A percentile compares a stretch with the other conserved stretches of the same genome.
These are phyloP conservation scores for Barnettozyma botsteinii DNA, from an alignment of 805 yeast genomes.

Conservation along the genomic window DNA sequence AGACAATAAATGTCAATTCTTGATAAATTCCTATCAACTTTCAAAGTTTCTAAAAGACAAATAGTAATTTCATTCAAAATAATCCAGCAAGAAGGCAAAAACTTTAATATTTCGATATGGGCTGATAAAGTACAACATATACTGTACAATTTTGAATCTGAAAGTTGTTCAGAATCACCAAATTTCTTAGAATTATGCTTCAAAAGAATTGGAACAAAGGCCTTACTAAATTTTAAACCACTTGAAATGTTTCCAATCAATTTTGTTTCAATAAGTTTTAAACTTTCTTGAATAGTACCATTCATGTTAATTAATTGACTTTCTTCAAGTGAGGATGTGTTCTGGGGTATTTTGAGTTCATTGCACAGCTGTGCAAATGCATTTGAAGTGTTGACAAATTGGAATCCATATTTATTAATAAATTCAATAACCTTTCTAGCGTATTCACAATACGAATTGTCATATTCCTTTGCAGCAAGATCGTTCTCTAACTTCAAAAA, in stretches of 20 bases:
- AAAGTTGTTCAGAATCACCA: conserved; percentile 4
- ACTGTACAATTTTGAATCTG: conserved; percentile 17
- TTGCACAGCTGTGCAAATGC: conserved; percentile 14
- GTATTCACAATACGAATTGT: conserved; percentile 9
- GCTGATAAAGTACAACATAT: conserved; percentile 18
- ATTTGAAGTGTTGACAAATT: conserved; percentile 10
- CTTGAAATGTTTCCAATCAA: conserved; percentile 5
- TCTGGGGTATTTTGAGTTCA: conserved; percentile 7
- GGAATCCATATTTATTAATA: conserved; percentile 14
- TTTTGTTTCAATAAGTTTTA: conserved; percentile 12
- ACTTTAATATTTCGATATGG: conserved; percentile 12
- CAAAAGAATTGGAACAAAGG: conserved; percentile 6
- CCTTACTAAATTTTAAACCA: conserved; percentile 6
- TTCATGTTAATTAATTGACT: conserved; percentile 9
- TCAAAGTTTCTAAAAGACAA: conserved; percentile 7
- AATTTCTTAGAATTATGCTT: conserved; percentile 6
- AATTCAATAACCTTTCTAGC: conserved; percentile 16
- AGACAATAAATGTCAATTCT: conserved; percentile 17
- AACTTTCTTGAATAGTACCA: conserved; percentile 14
- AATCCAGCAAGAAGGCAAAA: conserved; percentile 18
- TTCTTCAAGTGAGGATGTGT: conserved; percentile 8
- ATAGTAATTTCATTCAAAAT: conserved; percentile 12
- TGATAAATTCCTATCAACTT: conserved; percentile 13
- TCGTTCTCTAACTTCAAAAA: conserved; percentile 14
- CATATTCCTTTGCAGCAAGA: background rate